Conservation (phyloP, 192 early-diverging fungal species). For the Entomortierella chlamydospora region DNA sequence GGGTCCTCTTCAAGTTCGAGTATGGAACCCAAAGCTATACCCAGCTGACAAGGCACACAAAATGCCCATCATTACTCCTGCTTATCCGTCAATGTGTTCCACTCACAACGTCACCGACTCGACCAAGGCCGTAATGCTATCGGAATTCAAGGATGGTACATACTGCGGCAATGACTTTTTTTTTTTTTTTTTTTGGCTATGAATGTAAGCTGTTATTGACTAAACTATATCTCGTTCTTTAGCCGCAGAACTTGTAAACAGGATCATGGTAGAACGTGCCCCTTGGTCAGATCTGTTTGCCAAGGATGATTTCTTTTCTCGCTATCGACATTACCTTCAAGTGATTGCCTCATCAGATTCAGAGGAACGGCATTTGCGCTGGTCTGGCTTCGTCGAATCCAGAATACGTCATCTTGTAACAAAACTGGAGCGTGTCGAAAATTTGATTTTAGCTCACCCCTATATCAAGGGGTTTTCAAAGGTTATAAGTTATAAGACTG, state of each 20-base stretch:
- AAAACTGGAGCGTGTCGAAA: constrained; percentile 83
- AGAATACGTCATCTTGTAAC: constrained; percentile 87
- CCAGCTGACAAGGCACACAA: constrained; percentile 81
- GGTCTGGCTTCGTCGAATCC: constrained; percentile 94
- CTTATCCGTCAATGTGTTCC: constrained; percentile 98
- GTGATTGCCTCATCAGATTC: constrained; percentile 83
- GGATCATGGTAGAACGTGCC: constrained; percentile 78
- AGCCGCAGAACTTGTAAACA: constrained; percentile 80
- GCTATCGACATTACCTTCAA: constrained; percentile 92
- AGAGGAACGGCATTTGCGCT: constrained; percentile 79
- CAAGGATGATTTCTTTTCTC: constrained; percentile 89
- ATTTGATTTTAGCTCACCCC: constrained; percentile 84
- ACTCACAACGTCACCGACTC: constrained; percentile 96
- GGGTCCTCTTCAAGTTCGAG: constrained; percentile 85
- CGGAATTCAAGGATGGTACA: constrained; percentile 81
- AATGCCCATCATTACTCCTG: constrained; percentile 99
- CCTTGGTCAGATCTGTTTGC: constrained; percentile 89
- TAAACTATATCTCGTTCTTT: neutral
- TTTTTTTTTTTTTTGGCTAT: neutral
- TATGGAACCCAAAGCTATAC: constrained; percentile 97
- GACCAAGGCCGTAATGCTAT: constrained; percentile 83
- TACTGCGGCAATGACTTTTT: neutral
- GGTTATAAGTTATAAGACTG: constrained; percentile 68
- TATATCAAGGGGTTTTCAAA: constrained; percentile 91
- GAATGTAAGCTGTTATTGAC: neutral